Evolutionary conservation across 73 alveolate genomes (phyloP), one percentile per base, ranked within the genome.

Genomic region (Tetrahymena elliotti): DNA sequence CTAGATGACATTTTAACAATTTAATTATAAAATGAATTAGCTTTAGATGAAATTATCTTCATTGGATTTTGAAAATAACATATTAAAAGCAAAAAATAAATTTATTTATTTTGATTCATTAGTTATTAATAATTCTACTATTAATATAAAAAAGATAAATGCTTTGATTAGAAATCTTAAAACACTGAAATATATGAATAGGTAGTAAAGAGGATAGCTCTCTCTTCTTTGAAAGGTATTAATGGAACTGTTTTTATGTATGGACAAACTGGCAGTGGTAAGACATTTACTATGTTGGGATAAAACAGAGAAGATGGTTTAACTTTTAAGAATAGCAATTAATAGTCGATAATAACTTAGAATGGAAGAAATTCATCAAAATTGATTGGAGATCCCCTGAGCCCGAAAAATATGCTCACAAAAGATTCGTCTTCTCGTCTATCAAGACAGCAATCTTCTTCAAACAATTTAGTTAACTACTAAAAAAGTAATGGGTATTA

Each of bases 191-290:
- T 68, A 18, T 68, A 68, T 31, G 88, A 68, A 68, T 68, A 68
- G 33, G n/a, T 68, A 3, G 88, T 68, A 18, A 68, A 68, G 33
- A 68, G 88, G n/a, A 68, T 68, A 24, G 88, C 88, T 68, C 36
- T 68, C n/a, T 68, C 88, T 4, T 53, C 98, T 22, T 83, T 96
- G 20, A 96, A 96, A 41, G 96, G 97, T 35, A 93, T 93, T 20
- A 96, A 97, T 47, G 96, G 94, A 37, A 96, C 96, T 2, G 52
- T 97, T 27, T 96, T 96, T 83, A 38, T 97, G 84, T 93, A 97
- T 96, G 97, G 97, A 6, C 95, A 97, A 93, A 95, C 97, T 37
- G 96, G 97, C 6, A 95, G 98, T 82, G 98, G 97, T 33, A 95
- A 94, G 38, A 97, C 97, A 0, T 95, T 83, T 93, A 95, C 97